Percentiles rank a stretch among this genome's conserved stretches.
These are phyloP conservation scores for Fusarium irregulare DNA, from an alignment of 2,329 filamentous ascomycete species.

Conservation along the genomic window DNA sequence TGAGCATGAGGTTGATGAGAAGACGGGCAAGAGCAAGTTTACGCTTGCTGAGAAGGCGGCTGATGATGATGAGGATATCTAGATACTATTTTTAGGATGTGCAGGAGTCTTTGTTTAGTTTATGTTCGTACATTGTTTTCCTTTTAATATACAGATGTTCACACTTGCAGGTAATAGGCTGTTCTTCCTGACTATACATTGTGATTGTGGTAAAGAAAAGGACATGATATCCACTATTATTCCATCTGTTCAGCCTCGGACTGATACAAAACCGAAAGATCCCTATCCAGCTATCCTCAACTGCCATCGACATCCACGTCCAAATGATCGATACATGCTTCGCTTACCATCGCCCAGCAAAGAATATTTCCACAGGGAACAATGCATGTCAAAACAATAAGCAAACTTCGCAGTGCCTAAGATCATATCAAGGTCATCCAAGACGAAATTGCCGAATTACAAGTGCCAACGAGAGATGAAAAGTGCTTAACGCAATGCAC, in stretches of 20 bases:
- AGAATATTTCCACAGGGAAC: too few relatives aligned
- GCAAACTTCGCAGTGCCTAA: too few relatives aligned
- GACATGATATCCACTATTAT: not conserved
- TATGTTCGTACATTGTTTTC: not conserved
- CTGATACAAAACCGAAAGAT: too few relatives aligned
- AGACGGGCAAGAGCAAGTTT: conserved; percentile 28
- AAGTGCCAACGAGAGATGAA: too few relatives aligned
- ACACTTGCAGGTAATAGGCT: not conserved
- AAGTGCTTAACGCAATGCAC: too few relatives aligned
- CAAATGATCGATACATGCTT: too few relatives aligned
- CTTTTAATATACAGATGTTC: not conserved
- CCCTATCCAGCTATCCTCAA: too few relatives aligned
- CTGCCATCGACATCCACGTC: too few relatives aligned
- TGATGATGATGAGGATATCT: conserved; percentile 33
- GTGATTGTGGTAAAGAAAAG: not conserved
- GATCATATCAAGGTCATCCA: too few relatives aligned
- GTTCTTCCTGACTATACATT: not conserved
- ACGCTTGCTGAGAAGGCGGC: conserved; percentile 15
- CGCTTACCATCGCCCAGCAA: too few relatives aligned
- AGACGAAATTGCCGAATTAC: too few relatives aligned
- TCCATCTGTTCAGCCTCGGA: not conserved
- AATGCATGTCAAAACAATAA: too few relatives aligned
- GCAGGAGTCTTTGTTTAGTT: not conserved
- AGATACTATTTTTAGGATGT: not conserved
- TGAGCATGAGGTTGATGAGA: conserved; percentile 31